phyloP scores from a whole-genome alignment of 768 basidiomycete species.

The Daedaleopsis sinensis region DNA sequence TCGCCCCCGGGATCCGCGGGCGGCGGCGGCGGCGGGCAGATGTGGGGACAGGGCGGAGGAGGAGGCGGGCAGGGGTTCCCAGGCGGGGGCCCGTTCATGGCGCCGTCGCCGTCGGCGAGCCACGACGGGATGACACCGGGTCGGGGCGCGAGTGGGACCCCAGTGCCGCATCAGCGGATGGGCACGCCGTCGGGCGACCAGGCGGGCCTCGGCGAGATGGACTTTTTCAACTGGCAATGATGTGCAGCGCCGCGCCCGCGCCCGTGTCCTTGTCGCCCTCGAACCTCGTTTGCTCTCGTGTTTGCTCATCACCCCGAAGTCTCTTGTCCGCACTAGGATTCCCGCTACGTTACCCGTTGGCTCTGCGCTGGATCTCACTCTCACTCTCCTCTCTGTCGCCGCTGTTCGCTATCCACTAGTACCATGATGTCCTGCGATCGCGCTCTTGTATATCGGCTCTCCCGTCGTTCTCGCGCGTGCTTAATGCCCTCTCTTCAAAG shows the following conservation, averaged over 20 bases:
- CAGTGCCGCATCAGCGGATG: slow-evolving; percentile 43
- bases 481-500: background rate
- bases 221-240: slow-evolving; percentile 54
- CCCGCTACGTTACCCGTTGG: background rate
- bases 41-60: slow-evolving; percentile 12
- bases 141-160: slow-evolving; percentile 56
- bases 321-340: background rate
- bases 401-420: background rate
- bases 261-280: slow-evolving; percentile 1
- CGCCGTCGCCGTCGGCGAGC: slow-evolving; percentile 25
- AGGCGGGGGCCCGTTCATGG: slow-evolving; percentile 24
- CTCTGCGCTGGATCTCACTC: background rate
- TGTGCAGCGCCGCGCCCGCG: background rate
- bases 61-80: slow-evolving; percentile 1
- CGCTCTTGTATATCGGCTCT: slow-evolving; percentile 13
- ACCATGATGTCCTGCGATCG: background rate
- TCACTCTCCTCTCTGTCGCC: background rate
- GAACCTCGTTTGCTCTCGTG: background rate
- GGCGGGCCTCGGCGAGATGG: slow-evolving; percentile 50
- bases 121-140: slow-evolving; percentile 27
- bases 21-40: slow-evolving; percentile 7
- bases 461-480: slow-evolving; percentile 2
- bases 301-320: background rate
- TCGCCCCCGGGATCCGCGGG: slow-evolving; percentile 19
- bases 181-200: slow-evolving; percentile 43